Base-by-base conservation (phyloP, 208 protist genomes). In the Wallacemonas rigidus region DNA sequence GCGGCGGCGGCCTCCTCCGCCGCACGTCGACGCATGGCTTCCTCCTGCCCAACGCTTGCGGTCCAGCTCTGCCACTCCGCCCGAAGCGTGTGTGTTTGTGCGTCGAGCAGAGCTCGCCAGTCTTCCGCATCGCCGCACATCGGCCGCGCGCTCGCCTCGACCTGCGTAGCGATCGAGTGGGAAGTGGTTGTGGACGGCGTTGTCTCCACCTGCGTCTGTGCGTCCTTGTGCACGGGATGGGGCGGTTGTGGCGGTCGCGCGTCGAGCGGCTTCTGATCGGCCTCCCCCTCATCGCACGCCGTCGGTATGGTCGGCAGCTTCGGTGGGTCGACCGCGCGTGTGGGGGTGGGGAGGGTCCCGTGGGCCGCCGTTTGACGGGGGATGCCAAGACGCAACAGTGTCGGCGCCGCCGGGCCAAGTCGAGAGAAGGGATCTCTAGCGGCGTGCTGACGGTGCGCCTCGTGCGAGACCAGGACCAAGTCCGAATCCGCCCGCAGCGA, bases 51-150 rank as follows among this genome's bases (percentile, higher is more conserved):
- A 26, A 26, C 26, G 26, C 26, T 26, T 26, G 26, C 26, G 26
- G 60, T 12, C 60, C 60, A 65, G 14, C 41, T 17, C 41, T 73
- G 69, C 44, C 62, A 53, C 57, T 63, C 55, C 48, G 75, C 67
- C 54, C 75, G 65, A 38, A 75, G 41, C 15, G 67, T 51, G 35
- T 79, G 11, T 4, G 56, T 63, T 36, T 58, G 54, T 45, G 53
- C 51, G 12, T 5, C 53, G 9, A 51, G 11, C 12, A 67, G 48
- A 44, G 17, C 51, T 39, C 61, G 5, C 39, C 15, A 54, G 12
- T 5, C 51, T 9, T 6, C 26, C 6, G 53, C 48, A 39, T 69
- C 48, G 35, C 8, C 12, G 55, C 55, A 1, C 7, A 17, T 9
- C 17, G 55, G 55, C 55, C 26, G 26, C 26, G 0, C 26, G 26